Conservation (phyloP, 495 filamentous ascomycete genomes). For the Hyphodiscus hymeniophilus region DNA sequence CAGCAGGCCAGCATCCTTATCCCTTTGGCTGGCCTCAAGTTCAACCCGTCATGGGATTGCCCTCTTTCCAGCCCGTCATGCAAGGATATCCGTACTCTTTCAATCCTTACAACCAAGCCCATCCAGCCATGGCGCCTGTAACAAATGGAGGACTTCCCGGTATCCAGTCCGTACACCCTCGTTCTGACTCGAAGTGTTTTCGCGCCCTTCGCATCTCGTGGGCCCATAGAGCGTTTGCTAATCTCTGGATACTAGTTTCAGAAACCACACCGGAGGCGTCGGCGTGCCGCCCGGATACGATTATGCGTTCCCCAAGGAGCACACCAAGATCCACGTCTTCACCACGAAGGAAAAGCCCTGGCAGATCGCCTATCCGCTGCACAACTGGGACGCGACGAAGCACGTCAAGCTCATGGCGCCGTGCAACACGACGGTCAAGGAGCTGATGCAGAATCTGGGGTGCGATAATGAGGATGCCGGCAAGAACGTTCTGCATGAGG, state of each 20-base stretch:
- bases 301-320: constrained; percentile 40
- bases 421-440: constrained; percentile 29
- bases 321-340: constrained; percentile 41
- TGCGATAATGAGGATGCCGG: constrained; percentile 29
- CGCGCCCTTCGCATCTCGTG: too few species aligned
- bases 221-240: too few species aligned
- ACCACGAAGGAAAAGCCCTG: constrained; percentile 32
- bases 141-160: constrained; percentile 28
- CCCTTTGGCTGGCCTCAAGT: background rate
- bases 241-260: constrained; percentile 22
- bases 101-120: background rate
- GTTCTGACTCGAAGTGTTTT: too few species aligned
- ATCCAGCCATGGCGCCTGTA: background rate
- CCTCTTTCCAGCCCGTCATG: background rate
- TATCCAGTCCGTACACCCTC: constrained; percentile 30
- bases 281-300: constrained; percentile 43
- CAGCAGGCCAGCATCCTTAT: background rate
- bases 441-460: constrained; percentile 39
- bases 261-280: constrained; percentile 46
- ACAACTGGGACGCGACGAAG: constrained; percentile 20
- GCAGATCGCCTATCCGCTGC: constrained; percentile 16
- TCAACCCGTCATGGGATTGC: background rate
- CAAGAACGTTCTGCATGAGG: constrained; percentile 35
- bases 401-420: constrained; percentile 33
- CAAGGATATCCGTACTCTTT: background rate